Conservation (phyloP, 2,329 filamentous ascomycete species). For the Penicillium sp. region DNA sequence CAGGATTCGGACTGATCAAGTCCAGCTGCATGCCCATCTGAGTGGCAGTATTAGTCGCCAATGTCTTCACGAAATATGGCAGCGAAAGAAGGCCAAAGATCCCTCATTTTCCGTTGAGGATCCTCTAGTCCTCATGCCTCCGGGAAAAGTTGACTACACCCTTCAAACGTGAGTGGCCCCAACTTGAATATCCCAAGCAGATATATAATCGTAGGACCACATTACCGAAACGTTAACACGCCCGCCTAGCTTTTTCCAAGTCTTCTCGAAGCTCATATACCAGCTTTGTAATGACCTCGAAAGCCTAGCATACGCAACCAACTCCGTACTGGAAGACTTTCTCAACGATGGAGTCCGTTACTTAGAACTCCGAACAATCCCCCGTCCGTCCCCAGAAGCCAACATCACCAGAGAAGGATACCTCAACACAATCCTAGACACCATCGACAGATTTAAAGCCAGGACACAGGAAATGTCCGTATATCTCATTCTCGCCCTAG, state of each 20-base stretch:
- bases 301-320: slow-evolving; percentile 66
- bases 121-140: slow-evolving; percentile 70
- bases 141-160: slow-evolving; percentile 72
- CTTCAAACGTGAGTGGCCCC: slow-evolving; percentile 64
- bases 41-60: slow-evolving; percentile 76
- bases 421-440: slow-evolving; percentile 66
- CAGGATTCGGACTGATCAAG: slow-evolving; percentile 6
- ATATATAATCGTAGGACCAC: not conserved
- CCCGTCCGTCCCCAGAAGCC: slow-evolving; percentile 62
- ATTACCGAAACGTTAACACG: not conserved
- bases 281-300: slow-evolving; percentile 67
- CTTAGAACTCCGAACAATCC: slow-evolving; percentile 80
- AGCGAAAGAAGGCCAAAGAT: slow-evolving; percentile 57
- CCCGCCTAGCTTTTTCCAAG: slow-evolving; percentile 69
- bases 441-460: slow-evolving; percentile 60
- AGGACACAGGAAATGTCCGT: slow-evolving; percentile 56
- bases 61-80: slow-evolving; percentile 76
- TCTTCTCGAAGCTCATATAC: slow-evolving; percentile 82
- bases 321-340: slow-evolving; percentile 69
- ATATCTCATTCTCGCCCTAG: slow-evolving; percentile 73
- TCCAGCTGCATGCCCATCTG: slow-evolving; percentile 77
- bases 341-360: slow-evolving; percentile 73
- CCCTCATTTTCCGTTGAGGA: slow-evolving; percentile 65
- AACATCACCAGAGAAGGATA: slow-evolving; percentile 67
- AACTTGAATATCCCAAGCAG: not conserved